Percentiles rank a stretch among this genome's conserved stretches.
Evolutionary conservation across 1,139 yeast genomes (phyloP).

Genomic region (Zygosaccharomyces sapae): DNA sequence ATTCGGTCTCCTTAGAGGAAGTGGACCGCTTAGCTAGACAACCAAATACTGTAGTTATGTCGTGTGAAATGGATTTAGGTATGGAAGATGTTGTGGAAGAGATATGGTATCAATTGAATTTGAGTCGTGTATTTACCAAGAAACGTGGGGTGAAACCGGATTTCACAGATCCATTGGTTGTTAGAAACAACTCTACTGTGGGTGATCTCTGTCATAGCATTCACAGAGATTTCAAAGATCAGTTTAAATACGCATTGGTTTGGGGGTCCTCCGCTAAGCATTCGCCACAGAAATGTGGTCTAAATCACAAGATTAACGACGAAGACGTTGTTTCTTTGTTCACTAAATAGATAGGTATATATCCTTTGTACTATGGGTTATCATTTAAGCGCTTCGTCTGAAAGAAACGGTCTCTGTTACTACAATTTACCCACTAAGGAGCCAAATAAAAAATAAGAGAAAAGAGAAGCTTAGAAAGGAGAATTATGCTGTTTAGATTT

Average conservation of each 20-base stretch:
- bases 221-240: constrained; percentile 87
- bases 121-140: constrained; percentile 81
- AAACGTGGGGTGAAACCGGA: constrained; percentile 77
- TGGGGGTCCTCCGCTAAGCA: constrained; percentile 97
- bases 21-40: constrained; percentile 87
- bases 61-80: constrained; percentile 84
- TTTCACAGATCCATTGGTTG: constrained; percentile 87
- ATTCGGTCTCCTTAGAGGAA: constrained; percentile 92
- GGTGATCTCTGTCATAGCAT: constrained; percentile 88
- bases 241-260: constrained; percentile 88
- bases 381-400: neutral
- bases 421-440: too few relatives aligned
- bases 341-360: constrained; percentile 46
- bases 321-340: constrained; percentile 93
- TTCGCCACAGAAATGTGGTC: constrained; percentile 94
- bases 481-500: neutral
- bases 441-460: neutral
- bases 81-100: constrained; percentile 84
- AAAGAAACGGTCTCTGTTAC: neutral
- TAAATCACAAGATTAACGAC: constrained; percentile 76
- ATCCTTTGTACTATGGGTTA: constrained; percentile 1
- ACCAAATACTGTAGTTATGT: constrained; percentile 90
- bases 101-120: constrained; percentile 83
- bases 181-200: constrained; percentile 70
- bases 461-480: too few relatives aligned